A percentile compares a stretch with the other conserved stretches of the same genome.
Evolutionary conservation across 345 rosid species (phyloP).

Genomic region (Heritiera littoralis): DNA sequence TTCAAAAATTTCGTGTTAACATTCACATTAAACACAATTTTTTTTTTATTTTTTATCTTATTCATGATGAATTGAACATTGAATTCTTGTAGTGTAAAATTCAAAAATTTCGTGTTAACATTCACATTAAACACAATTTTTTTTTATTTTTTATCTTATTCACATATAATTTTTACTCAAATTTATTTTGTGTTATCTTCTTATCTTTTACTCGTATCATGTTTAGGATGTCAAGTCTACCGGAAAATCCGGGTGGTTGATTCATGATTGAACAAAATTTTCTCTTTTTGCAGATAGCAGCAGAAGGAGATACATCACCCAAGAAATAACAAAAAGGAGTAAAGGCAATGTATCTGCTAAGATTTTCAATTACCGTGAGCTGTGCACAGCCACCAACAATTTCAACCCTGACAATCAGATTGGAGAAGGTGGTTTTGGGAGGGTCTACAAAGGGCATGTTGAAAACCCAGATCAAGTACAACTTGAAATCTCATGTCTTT

Average conservation of each 20-base stretch:
- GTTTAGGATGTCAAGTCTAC: too few relatives aligned
- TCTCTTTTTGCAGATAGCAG: conserved; percentile 56
- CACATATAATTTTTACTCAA: too few relatives aligned
- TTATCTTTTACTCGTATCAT: too few relatives aligned
- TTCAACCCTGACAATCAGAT: conserved; percentile 65
- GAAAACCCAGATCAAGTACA: conserved; percentile 50
- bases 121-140: too few relatives aligned
- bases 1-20: too few relatives aligned
- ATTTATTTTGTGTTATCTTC: too few relatives aligned
- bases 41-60: too few relatives aligned
- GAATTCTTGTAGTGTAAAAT: too few relatives aligned
- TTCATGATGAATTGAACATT: too few relatives aligned
- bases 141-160: too few relatives aligned
- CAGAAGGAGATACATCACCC: conserved; percentile 64
- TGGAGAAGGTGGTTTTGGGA: conserved; percentile 98
- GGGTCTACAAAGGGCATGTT: conserved; percentile 72
- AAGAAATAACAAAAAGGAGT: conserved; percentile 62
- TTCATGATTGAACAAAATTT: neutral
- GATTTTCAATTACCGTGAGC: conserved; percentile 63
- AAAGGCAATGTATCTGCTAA: conserved; percentile 69
- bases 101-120: too few relatives aligned
- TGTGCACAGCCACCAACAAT: conserved; percentile 62
- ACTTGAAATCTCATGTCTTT: neutral
- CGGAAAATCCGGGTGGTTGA: neutral
- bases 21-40: too few relatives aligned